phyloP scores from a whole-genome alignment of 2,329 filamentous ascomycete species.

The Albifimbria verrucaria region DNA sequence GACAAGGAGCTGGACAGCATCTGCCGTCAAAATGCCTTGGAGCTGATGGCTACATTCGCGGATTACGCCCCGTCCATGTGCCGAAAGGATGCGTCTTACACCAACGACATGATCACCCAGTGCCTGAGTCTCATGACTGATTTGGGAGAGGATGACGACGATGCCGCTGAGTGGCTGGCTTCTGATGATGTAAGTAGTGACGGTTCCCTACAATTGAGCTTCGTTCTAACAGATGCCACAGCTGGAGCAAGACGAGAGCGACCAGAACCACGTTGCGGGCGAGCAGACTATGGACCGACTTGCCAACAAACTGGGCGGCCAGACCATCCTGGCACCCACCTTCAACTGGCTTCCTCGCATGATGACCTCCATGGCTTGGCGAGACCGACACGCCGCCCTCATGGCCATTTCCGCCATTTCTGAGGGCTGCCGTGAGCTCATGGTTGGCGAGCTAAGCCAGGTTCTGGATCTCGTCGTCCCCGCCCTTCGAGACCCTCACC shows the following conservation, averaged over 20 bases:
- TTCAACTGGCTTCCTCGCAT: constrained; percentile 97
- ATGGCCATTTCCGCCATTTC: constrained; percentile 99
- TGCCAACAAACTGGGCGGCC: constrained; percentile 94
- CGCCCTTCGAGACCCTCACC: constrained; percentile 82
- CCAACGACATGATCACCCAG: constrained; percentile 95
- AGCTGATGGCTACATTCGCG: constrained; percentile 97
- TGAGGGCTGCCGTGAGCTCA: constrained; percentile 91
- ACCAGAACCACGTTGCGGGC: constrained; percentile 94
- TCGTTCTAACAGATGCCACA: constrained; percentile 25
- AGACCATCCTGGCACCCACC: constrained; percentile 85
- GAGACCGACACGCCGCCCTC: constrained; percentile 90
- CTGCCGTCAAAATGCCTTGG: constrained; percentile 88
- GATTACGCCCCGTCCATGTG: constrained; percentile 94
- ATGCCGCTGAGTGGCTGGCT: constrained; percentile 88
- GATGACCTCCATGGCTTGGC: constrained; percentile 94
- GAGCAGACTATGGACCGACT: constrained; percentile 98
- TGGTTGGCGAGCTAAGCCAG: constrained; percentile 91
- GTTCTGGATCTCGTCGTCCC: constrained; percentile 94
- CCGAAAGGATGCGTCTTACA: constrained; percentile 88
- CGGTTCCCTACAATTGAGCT: too few relatives aligned
- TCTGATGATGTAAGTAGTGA: constrained; percentile 73
- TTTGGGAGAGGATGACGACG: constrained; percentile 89
- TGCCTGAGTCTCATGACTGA: constrained; percentile 98
- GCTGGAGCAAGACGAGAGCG: constrained; percentile 93
- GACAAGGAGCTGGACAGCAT: constrained; percentile 92